Percentiles rank a stretch among this genome's conserved stretches.
Conservation (phyloP, 148 eudicot genomes). For the Vaccinium myrtillus region DNA sequence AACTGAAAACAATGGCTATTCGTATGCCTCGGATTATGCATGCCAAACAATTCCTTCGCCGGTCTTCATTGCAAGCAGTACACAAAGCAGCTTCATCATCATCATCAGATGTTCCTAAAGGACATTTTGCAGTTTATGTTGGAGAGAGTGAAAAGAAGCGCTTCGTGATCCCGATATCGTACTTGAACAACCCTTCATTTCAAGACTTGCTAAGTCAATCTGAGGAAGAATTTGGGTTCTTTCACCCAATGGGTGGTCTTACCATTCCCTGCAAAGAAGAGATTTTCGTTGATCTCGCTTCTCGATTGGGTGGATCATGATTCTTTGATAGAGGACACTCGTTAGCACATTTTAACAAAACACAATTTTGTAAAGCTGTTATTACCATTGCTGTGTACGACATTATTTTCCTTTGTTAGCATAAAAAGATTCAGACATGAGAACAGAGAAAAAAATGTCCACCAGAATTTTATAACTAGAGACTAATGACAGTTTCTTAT, state of each 20-base stretch:
- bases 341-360: background rate
- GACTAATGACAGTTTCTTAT: background rate
- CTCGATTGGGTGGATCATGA: constrained; percentile 13
- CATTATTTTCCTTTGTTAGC: background rate
- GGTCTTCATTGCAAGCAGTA: background rate
- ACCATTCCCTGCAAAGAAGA: constrained; percentile 55
- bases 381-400: background rate
- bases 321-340: background rate
- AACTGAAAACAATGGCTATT: background rate
- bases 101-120: constrained; percentile 23
- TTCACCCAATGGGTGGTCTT: constrained; percentile 63
- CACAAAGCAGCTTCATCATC: constrained; percentile 4
- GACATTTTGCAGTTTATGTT: constrained; percentile 50
- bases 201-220: background rate
- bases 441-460: background rate
- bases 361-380: background rate
- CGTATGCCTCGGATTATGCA: constrained; percentile 8
- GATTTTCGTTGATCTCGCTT: constrained; percentile 32
- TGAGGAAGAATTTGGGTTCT: constrained; percentile 35
- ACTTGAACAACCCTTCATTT: background rate
- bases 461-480: background rate
- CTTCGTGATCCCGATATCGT: background rate
- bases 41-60: constrained; percentile 7
- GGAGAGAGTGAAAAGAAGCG: constrained; percentile 39
- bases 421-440: background rate